These are phyloP conservation scores for Cyberlindnera nakhonratchasimensis DNA, from an alignment of 805 yeast species.

Conservation along the genomic window DNA sequence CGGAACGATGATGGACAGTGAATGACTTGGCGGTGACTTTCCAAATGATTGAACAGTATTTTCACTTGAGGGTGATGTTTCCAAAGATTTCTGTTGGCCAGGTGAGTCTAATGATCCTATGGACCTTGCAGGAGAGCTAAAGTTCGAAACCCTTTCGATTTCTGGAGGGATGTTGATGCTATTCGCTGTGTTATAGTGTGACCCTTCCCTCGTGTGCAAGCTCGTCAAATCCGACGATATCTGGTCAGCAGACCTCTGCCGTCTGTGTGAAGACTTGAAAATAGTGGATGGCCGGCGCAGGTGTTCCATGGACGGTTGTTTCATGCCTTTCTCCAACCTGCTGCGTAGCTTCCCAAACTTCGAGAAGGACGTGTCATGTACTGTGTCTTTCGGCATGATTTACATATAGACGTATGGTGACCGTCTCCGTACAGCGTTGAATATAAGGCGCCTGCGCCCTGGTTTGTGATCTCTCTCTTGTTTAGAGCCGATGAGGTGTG, in stretches of 20 bases:
- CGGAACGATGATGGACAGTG: slow-evolving; percentile 6
- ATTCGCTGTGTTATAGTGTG: slow-evolving; percentile 2
- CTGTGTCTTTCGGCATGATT: neutral
- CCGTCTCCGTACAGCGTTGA: no score
- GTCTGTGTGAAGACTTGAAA: slow-evolving; percentile 9
- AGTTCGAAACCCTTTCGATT: slow-evolving; percentile 18
- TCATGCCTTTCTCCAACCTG: slow-evolving; percentile 12
- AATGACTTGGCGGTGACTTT: neutral
- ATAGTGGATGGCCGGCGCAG: slow-evolving; percentile 12
- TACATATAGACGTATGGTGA: no score
- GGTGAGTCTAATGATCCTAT: slow-evolving; percentile 9
- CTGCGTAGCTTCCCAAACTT: slow-evolving; percentile 12
- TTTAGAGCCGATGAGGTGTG: no score
- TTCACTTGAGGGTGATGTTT: neutral
- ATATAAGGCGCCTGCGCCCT: no score
- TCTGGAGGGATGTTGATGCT: slow-evolving; percentile 9
- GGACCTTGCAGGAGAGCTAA: slow-evolving; percentile 24
- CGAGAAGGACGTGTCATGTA: neutral
- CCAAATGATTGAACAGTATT: neutral
- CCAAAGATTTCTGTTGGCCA: neutral
- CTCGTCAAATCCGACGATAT: neutral
- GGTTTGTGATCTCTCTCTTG: no score
- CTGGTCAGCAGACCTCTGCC: slow-evolving; percentile 11
- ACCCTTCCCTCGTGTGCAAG: neutral
- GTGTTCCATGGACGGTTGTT: slow-evolving; percentile 13